Base-by-base conservation (phyloP, 2,329 filamentous ascomycete species). In the Pseudodiploospora longispora region DNA sequence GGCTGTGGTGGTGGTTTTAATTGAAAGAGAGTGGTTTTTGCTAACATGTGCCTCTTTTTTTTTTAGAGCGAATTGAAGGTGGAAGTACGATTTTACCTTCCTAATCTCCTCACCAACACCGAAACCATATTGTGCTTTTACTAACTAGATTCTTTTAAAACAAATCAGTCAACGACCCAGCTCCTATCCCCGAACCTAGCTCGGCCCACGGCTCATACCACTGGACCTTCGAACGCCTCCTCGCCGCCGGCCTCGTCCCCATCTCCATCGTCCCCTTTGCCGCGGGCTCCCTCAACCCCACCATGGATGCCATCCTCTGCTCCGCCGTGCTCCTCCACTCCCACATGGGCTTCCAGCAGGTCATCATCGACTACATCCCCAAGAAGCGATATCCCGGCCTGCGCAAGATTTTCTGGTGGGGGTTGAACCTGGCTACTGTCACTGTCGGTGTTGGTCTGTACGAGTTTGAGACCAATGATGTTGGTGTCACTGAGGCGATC, bases 391-490 rank as follows among this genome's bases (percentile, higher is more conserved):
- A 85, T 54, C 87, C 89, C 41, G 79, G 75, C 53, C 67, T 78
- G 48, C 79, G 80, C 63, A 82, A 78, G 60, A 43, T 72, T n/a
- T 74, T 82, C 62, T 79, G 77, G 65, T 97, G 89, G 89, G 71
- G 75, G 33, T 78, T 97, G 51, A 89, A 90, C 59, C 69, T 75
- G 38, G 82, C 79, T 48, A 96, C 94, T 8, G 73, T 91, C 47
- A 71, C 87, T 42, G 87, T 90, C 50, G 89, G 86, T 41, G 76
- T 95, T 53, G 90, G 90, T 46, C 76, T 97, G 59, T 98, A 98
- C 70, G 91, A 97, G 68, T 97, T 97, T 59, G 93, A 98, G 82
- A 98, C 93, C 30, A 97, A 96, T 62, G 93, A 98, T 56, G 88
- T 98, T 42, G 93, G 93, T 53, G 66, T 98, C 48, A 95, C 89